Evolutionary conservation across 1,284 basidiomycete species (phyloP).

Genomic region (Cryptococcus sp.): DNA sequence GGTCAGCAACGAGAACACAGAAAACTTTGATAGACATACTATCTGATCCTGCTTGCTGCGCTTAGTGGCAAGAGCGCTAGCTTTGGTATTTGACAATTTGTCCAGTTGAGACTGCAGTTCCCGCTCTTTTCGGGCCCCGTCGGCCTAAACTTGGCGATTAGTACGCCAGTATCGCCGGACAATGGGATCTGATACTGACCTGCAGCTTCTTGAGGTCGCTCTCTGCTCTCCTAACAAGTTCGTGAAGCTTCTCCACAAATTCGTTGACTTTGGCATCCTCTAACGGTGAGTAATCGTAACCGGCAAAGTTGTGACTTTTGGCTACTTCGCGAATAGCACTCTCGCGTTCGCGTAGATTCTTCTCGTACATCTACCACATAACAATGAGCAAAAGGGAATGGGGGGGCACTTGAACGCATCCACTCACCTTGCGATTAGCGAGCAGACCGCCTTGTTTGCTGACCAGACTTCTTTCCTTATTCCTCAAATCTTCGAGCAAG

Average conservation of each 20-base stretch:
- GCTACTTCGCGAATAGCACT: conserved; percentile 70
- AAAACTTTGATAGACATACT: conserved; percentile 53
- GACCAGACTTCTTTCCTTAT: conserved; percentile 37
- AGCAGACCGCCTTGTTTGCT: conserved; percentile 42
- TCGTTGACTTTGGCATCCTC: conserved; percentile 43
- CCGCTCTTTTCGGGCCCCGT: conserved; percentile 41
- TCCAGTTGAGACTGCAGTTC: conserved; percentile 47
- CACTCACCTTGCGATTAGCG: conserved; percentile 45
- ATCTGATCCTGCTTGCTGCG: conserved; percentile 61
- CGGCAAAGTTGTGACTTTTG: conserved; percentile 69
- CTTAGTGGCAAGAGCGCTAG: conserved; percentile 39
- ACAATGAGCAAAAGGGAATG: background rate
- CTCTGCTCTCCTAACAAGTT: conserved; percentile 41
- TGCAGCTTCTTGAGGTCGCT: conserved; percentile 42
- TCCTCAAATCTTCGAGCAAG: conserved; percentile 38
- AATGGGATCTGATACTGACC: conserved; percentile 11
- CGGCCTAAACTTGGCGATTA: conserved; percentile 20
- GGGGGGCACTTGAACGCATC: background rate
- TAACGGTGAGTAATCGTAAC: conserved; percentile 60
- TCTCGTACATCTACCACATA: conserved; percentile 66
- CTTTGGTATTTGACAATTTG: conserved; percentile 32
- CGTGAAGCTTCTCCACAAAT: conserved; percentile 43
- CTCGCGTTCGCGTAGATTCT: conserved; percentile 73
- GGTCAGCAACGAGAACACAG: background rate
- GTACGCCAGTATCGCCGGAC: background rate